Conservation (phyloP, 2,329 filamentous ascomycete species). For the Fusarium floridanum region DNA sequence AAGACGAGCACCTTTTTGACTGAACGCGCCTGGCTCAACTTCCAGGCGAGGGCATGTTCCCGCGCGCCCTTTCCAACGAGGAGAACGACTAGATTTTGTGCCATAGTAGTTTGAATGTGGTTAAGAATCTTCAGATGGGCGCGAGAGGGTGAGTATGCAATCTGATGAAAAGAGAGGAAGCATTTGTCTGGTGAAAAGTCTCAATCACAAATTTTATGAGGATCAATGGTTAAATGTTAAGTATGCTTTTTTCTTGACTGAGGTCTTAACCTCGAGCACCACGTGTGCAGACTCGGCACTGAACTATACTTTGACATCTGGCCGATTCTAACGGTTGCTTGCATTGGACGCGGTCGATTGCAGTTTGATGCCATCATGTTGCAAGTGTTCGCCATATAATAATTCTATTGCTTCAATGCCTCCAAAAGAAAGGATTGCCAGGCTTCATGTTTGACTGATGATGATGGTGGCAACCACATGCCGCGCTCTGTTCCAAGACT, state of each 20-base stretch:
- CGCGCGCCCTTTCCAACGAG: constrained; percentile 81
- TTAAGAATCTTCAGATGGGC: not conserved
- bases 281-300: not conserved
- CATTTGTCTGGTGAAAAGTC: no score
- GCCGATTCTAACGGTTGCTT: not conserved
- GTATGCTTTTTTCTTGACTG: not conserved
- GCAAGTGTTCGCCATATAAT: no score
- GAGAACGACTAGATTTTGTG: constrained; percentile 59
- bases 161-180: not conserved
- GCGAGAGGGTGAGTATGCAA: not conserved
- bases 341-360: not conserved
- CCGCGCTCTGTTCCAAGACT: no score
- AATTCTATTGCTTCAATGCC: no score
- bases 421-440: no score
- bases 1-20: constrained; percentile 70
- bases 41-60: constrained; percentile 84
- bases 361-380: not conserved
- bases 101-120: not conserved
- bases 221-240: not conserved
- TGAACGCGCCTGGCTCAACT: constrained; percentile 72
- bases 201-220: not conserved
- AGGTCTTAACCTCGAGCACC: not conserved
- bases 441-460: no score
- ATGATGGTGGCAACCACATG: no score
- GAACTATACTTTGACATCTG: not conserved